Base-by-base conservation (phyloP, 176 grass and related monocot genomes). In the Saccharum officinarum region DNA sequence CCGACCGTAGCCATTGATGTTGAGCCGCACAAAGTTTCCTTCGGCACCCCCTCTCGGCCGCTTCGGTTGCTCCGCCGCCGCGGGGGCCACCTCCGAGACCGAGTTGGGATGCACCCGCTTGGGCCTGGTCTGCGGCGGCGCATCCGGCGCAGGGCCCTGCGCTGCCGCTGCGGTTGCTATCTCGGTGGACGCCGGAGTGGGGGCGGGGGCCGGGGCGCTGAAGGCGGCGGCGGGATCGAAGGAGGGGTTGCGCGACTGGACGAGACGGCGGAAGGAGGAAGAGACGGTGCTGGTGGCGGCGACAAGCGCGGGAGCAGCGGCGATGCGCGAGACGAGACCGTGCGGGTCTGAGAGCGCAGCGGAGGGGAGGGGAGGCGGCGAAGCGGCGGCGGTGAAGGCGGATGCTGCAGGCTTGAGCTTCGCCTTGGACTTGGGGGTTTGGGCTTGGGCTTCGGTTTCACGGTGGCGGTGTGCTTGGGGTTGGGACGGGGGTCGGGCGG, bases 1-100 rank as follows among this genome's bases (percentile, higher is more conserved):
- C 66, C 89, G 68, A 28, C 91, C 87, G n/a, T 93, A 90, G 39
- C 96, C 96, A 14, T 95, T 98, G 61, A 98, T 93, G 83, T 98
- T 98, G 39, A 98, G 85, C 55, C 96, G 85, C 18, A 98, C 96
- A 59, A 95, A 98, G 78, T 98, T 98, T 36, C 93, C 96, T 59
- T 95, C 93, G 10, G 76, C 44, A 5, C 81, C 44, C 67, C 83
- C 87, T 86, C 89, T 95, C 16, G 87, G 81, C 17, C 85, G 76
- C 87, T 94, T 93, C 25, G 78, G 78, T 52, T 76, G 85, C 67
- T 88, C 92, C 12, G 33, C 76, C 59, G 50, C 28, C 11, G 86
- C 31, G 13, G 77, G 71, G 9, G 75, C 40, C 38, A 82, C 88
- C 67, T 89, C 80, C 57, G 68, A 92, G 11, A 95, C 82, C 13